Evolutionary conservation across 148 eudicot species (phyloP), one percentile per base, ranked within the genome.

Genomic region (Camellia japonica): DNA sequence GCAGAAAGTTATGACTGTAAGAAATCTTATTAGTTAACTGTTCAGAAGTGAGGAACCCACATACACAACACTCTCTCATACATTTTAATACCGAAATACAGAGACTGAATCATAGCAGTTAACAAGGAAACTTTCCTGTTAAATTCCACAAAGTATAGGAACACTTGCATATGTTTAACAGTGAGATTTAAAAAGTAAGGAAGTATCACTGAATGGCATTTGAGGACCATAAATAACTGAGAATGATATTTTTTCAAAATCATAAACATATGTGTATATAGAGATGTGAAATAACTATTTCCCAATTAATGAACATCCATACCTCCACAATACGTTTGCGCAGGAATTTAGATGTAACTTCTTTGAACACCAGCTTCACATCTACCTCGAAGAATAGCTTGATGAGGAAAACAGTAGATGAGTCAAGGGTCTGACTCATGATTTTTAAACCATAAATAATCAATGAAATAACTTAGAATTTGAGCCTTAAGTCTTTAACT

Each of bases 361-460:
- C 98, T 85, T 94, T 97, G 78, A 89, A 97, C 55, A 97, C 99
- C 86, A 97, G 87, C 89, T 97, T 97, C 91, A 97, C 98, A 84
- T 97, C 99, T 47, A 97, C 99, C 88, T 94, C 99, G 19, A 94
- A 85, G 86, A 86, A 94, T 69, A 96, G 80, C 99, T 96, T 87
- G 65, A 79, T 63, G 82, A 84, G 78, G 19, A 74, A 30, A 30
- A 76, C 56, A 68, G 60, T 30, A 2, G 43, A 42, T 23, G 70
- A 68, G 78, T 67, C 52, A 73, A 60, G 20, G 59, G 73, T 61
- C 56, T 38, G 78, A 15, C 71, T 43, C 75, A 15, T 44, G 44
- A 79, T 12, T 62, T 30, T 15, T 49, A 7, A 74, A 55, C 44
- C 56, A 69, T 42, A 79, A 74, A 73, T 52, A 23, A 43, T 9